These are phyloP conservation scores for Euphorbia tirucalli DNA, from an alignment of 345 rosid genomes.

Conservation along the genomic window DNA sequence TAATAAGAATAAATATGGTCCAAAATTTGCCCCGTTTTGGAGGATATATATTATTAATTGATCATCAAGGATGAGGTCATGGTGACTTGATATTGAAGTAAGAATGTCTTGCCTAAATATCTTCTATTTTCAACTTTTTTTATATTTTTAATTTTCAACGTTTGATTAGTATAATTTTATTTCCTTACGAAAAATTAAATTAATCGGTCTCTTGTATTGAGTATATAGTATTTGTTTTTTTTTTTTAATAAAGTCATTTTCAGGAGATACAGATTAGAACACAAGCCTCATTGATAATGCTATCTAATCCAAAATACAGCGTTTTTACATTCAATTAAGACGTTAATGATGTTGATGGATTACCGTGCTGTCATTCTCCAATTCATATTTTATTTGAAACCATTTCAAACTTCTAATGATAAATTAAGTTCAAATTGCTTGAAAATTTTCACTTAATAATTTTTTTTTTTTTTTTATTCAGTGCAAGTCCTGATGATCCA, in stretches of 20 bases:
- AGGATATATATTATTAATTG: background rate
- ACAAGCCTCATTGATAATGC: background rate
- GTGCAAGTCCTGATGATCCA: no score
- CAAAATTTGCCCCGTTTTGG: background rate
- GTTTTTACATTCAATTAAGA: background rate
- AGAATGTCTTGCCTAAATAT: background rate
- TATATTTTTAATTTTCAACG: no score
- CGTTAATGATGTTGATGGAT: background rate
- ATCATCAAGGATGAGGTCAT: slow-evolving; percentile 25
- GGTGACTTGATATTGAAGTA: slow-evolving; percentile 28
- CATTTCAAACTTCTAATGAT: no score
- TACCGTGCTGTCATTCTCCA: background rate
- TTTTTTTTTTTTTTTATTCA: no score
- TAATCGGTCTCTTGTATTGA: no score
- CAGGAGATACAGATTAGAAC: background rate
- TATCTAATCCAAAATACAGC: background rate
- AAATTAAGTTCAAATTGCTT: background rate
- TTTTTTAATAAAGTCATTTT: background rate
- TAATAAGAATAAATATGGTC: background rate
- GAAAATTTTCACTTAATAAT: background rate
- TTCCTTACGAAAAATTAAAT: no score
- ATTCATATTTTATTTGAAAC: background rate
- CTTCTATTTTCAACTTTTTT: no score
- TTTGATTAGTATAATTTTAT: no score
- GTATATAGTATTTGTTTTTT: no score